phyloP scores from a whole-genome alignment of 164 flowering plant genomes.

The Saururus chinensis region DNA sequence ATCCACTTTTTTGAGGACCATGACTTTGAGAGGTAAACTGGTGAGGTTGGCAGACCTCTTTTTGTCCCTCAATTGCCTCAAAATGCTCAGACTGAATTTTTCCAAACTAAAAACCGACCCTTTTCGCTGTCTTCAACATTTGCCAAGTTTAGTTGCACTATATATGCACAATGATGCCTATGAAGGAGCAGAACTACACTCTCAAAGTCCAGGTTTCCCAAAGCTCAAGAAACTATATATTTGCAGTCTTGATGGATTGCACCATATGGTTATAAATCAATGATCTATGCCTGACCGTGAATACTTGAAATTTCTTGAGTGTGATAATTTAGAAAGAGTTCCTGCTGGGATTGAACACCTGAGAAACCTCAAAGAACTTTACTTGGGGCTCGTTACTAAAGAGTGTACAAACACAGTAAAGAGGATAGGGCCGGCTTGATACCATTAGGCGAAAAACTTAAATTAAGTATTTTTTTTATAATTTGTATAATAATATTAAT shows the following conservation, averaged over 20 bases:
- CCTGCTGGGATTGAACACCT: not conserved
- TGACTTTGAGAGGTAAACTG: not conserved
- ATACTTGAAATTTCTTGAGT: not conserved
- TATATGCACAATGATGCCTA: no score
- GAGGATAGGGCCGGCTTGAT: no score
- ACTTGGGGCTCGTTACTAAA: not conserved
- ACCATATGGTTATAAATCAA: not conserved
- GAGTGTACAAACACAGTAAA: not conserved
- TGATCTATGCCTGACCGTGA: not conserved
- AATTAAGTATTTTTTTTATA: no score
- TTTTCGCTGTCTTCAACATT: not conserved
- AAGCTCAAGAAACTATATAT: not conserved
- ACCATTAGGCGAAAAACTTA: no score
- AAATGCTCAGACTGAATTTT: not conserved
- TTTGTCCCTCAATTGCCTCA: not conserved
- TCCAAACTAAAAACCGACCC: not conserved
- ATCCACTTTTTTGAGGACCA: not conserved
- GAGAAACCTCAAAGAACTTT: not conserved
- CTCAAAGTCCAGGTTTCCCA: not conserved
- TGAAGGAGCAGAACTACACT: not conserved
- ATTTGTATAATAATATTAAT: no score
- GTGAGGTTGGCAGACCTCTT: not conserved
- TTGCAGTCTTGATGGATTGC: not conserved
- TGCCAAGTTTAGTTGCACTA: not conserved
- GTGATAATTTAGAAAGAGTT: not conserved